Conservation (phyloP, 2,329 filamentous ascomycete genomes). For the Exophiala viscosa region DNA sequence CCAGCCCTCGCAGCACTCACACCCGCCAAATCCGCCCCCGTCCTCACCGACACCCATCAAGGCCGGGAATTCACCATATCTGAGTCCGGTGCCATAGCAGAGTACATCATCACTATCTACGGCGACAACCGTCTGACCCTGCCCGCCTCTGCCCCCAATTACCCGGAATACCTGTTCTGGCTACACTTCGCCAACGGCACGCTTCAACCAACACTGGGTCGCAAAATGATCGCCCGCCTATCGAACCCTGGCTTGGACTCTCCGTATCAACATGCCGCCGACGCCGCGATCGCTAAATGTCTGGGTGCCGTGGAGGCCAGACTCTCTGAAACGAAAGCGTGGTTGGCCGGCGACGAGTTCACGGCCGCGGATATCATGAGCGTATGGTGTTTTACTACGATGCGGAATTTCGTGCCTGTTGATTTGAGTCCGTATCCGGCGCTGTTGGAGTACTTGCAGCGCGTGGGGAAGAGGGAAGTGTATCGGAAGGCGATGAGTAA, state of each 20-base stretch:
- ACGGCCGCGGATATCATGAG: conserved; percentile 65
- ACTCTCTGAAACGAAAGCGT: conserved; percentile 45
- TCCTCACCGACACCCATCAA: conserved; percentile 50
- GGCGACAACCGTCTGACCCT: conserved; percentile 50
- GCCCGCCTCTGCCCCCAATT: conserved; percentile 45
- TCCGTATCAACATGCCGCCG: conserved; percentile 31
- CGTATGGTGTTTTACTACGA: conserved; percentile 59
- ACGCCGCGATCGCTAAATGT: conserved; percentile 36
- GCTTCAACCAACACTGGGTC: conserved; percentile 40
- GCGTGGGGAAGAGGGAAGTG: conserved; percentile 44
- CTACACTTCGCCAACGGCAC: conserved; percentile 55
- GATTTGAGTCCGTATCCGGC: conserved; percentile 42
- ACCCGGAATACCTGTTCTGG: conserved; percentile 63
- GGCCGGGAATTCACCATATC: conserved; percentile 44
- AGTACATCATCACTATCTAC: conserved; percentile 59
- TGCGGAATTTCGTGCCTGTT: conserved; percentile 51
- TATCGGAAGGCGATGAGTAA: conserved; percentile 50
- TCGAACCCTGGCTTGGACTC: conserved; percentile 35
- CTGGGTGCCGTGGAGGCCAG: conserved; percentile 50
- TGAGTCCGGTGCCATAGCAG: conserved; percentile 58
- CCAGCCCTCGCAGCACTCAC: conserved; percentile 42
- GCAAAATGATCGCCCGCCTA: conserved; percentile 37
- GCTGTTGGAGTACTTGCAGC: conserved; percentile 47
- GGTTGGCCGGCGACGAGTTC: conserved; percentile 59
- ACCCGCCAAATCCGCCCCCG: conserved; percentile 55